These are phyloP conservation scores for Leccinum ponderosum DNA, from an alignment of 1,284 basidiomycete genomes.

Conservation along the genomic window DNA sequence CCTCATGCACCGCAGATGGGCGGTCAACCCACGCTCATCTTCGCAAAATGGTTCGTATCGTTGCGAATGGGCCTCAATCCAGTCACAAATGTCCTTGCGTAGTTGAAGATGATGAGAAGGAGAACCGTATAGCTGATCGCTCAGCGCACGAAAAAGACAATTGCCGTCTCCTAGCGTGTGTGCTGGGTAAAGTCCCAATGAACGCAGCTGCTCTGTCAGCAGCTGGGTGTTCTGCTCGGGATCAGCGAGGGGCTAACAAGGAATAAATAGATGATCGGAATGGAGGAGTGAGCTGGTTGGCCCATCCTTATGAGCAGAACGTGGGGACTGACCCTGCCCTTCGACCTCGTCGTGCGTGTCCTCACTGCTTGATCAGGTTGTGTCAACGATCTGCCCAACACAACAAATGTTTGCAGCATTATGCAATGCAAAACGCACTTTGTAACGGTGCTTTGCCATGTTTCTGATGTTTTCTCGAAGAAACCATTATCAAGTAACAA, in stretches of 20 bases:
- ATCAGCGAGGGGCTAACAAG: conserved; percentile 55
- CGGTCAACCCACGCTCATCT: conserved; percentile 74
- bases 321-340: conserved; percentile 50
- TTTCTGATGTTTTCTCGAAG: conserved; percentile 38
- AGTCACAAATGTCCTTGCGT: conserved; percentile 78
- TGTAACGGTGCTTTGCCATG: conserved; percentile 32
- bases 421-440: conserved; percentile 35
- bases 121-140: conserved; percentile 81
- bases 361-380: conserved; percentile 46
- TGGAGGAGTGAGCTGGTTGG: conserved; percentile 17
- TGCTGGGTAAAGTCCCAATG: conserved; percentile 77
- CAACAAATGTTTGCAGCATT: conserved; percentile 26
- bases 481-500: conserved; percentile 39
- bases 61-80: conserved; percentile 69
- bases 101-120: conserved; percentile 70
- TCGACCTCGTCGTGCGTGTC: conserved; percentile 64
- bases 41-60: conserved; percentile 89
- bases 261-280: conserved; percentile 15
- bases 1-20: conserved; percentile 74
- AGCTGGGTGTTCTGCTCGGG: conserved; percentile 63
- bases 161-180: conserved; percentile 84
- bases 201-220: conserved; percentile 68
- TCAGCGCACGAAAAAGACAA: conserved; percentile 82
- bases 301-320: conserved; percentile 25
- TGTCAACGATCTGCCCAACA: conserved; percentile 26